A percentile compares a stretch with the other conserved stretches of the same genome.
phyloP scores from a whole-genome alignment of 108 stramenopile genomes.

The Bacterosira constricta region DNA sequence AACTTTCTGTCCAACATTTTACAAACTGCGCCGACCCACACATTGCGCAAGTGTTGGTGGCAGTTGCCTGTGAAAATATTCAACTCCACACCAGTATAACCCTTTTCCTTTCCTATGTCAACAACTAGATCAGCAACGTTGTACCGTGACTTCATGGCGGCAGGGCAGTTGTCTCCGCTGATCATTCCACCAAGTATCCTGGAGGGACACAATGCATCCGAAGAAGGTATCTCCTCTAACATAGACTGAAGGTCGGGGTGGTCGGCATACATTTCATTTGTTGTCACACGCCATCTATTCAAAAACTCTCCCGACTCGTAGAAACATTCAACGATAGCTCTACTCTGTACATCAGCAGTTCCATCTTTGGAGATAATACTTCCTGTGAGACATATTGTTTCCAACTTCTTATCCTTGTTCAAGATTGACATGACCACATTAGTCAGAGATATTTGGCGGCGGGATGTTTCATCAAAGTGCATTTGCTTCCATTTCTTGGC shows the following conservation, averaged over 20 bases:
- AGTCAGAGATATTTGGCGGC: conserved; percentile 9
- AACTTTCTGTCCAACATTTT: neutral
- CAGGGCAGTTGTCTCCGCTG: neutral
- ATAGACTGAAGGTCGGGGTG: neutral
- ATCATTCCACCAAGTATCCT: neutral
- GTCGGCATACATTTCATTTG: neutral
- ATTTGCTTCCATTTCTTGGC: conserved; percentile 23
- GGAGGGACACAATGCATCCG: neutral
- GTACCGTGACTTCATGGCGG: neutral
- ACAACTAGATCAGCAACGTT: neutral
- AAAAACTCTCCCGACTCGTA: neutral
- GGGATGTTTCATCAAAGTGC: conserved; percentile 16
- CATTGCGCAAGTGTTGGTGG: neutral
- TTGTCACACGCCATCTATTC: neutral
- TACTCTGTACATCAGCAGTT: conserved; percentile 2
- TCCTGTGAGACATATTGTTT: neutral
- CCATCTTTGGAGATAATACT: conserved; percentile 1
- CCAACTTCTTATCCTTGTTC: neutral
- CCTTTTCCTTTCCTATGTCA: neutral
- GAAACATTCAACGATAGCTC: neutral
- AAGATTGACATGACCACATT: conserved; percentile 14
- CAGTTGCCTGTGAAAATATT: neutral
- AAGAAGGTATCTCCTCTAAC: neutral
- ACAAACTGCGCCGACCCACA: neutral
- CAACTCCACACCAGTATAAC: neutral